Conservation (phyloP, 1,284 basidiomycete genomes). For the Ceratorhiza oryzae-sativae region DNA sequence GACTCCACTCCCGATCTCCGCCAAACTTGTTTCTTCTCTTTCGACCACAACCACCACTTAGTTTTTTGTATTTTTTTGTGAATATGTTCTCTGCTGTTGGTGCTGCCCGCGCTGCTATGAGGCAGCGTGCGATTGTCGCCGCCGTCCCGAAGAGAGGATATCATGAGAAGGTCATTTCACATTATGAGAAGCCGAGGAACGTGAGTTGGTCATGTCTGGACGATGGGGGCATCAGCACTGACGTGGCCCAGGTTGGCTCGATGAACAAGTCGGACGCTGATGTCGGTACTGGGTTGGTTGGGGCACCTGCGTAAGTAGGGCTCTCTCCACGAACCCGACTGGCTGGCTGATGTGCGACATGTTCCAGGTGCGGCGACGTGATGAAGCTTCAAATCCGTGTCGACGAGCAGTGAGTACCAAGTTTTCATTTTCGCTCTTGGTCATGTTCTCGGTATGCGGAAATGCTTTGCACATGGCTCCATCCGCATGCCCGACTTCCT, state of each 20-base stretch:
- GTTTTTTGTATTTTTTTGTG: background rate
- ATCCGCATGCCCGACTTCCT: background rate
- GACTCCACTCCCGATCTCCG: constrained; percentile 26
- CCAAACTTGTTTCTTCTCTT: background rate
- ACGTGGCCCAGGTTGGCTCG: constrained; percentile 80
- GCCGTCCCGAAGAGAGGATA: constrained; percentile 66
- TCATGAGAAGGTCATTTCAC: constrained; percentile 94
- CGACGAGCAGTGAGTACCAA: constrained; percentile 66
- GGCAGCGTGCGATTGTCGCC: constrained; percentile 31
- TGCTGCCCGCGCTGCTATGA: constrained; percentile 16
- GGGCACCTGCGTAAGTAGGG: constrained; percentile 89
- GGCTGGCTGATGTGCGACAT: background rate
- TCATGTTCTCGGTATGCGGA: background rate
- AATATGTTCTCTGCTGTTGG: constrained; percentile 37
- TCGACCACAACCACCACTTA: constrained; percentile 24
- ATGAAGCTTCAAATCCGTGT: constrained; percentile 99
- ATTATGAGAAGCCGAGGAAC: constrained; percentile 95
- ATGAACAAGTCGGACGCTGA: constrained; percentile 89
- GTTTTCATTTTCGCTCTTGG: background rate
- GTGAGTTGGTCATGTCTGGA: constrained; percentile 61
- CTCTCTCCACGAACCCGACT: constrained; percentile 11
- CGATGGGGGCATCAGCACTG: constrained; percentile 61
- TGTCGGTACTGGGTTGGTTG: constrained; percentile 97
- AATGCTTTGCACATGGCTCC: background rate
- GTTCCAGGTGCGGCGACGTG: constrained; percentile 81